Evolutionary conservation across 257 asterid species (phyloP).

Genomic region (Eucommia ulmoides): DNA sequence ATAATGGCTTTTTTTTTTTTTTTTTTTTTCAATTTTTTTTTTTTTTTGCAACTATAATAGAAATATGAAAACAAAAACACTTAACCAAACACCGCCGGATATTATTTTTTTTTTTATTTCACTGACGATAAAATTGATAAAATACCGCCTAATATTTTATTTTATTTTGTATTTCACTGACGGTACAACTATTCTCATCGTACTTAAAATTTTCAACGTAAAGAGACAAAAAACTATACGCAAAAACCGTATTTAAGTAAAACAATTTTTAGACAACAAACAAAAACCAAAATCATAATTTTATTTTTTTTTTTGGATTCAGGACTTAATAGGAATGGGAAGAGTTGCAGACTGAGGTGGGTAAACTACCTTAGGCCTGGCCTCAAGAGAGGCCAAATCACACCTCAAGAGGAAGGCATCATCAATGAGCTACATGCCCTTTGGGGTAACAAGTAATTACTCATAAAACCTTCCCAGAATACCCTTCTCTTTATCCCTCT

Average conservation of each 20-base stretch:
- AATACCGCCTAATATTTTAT: too few relatives aligned
- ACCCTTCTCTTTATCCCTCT: neutral
- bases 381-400: conserved; percentile 26
- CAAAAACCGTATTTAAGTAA: neutral
- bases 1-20: neutral
- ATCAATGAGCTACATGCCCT: conserved; percentile 35
- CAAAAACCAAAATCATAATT: neutral
- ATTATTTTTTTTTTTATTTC: too few relatives aligned
- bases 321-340: conserved; percentile 37
- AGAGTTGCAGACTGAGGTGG: conserved; percentile 44
- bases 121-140: too few relatives aligned
- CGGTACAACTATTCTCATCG: neutral
- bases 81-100: neutral
- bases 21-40: too few relatives aligned
- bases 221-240: neutral
- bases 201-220: neutral
- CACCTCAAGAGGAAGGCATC: conserved; percentile 37
- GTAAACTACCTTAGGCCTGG: conserved; percentile 38
- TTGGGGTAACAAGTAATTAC: conserved; percentile 38
- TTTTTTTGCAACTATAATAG: neutral
- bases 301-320: neutral
- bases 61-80: neutral
- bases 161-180: neutral
- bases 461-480: neutral
- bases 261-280: neutral